These are phyloP conservation scores for Suillus subalutaceus DNA, from an alignment of 768 basidiomycete genomes.

Conservation along the genomic window DNA sequence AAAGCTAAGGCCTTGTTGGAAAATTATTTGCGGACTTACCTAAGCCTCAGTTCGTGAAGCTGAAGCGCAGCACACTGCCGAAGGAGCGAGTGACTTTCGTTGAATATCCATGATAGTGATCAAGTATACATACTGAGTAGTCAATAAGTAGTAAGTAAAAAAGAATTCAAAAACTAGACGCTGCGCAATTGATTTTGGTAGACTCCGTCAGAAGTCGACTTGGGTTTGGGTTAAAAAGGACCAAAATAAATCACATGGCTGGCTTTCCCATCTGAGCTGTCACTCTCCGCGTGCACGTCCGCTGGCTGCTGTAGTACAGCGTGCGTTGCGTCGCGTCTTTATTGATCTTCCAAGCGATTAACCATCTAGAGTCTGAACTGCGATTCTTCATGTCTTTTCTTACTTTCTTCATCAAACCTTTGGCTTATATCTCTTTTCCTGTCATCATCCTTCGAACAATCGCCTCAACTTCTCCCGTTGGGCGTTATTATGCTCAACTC, in stretches of 20 bases:
- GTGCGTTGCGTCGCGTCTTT: constrained; percentile 22
- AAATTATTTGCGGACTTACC: background rate
- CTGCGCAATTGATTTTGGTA: no score
- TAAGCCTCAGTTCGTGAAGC: background rate
- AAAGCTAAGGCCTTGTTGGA: background rate
- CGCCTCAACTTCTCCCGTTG: constrained; percentile 54
- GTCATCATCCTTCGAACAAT: constrained; percentile 64
- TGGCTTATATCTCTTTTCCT: constrained; percentile 80
- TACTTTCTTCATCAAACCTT: constrained; percentile 60
- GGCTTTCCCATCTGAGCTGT: constrained; percentile 33
- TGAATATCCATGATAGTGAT: no score
- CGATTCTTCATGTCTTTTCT: constrained; percentile 61
- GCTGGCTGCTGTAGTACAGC: constrained; percentile 22
- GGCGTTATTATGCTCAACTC: constrained; percentile 73
- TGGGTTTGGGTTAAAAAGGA: constrained; percentile 11
- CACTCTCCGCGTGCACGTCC: constrained; percentile 21
- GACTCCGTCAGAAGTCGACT: background rate
- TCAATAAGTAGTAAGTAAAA: no score
- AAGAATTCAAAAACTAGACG: no score
- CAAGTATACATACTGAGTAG: no score
- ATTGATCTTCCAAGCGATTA: constrained; percentile 19
- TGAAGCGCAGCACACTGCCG: background rate
- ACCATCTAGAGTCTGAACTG: constrained; percentile 15
- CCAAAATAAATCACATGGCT: constrained; percentile 7
- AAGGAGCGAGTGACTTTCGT: no score